Base-by-base conservation (phyloP, 495 filamentous ascomycete genomes). In the Penicillium malachiteum region DNA sequence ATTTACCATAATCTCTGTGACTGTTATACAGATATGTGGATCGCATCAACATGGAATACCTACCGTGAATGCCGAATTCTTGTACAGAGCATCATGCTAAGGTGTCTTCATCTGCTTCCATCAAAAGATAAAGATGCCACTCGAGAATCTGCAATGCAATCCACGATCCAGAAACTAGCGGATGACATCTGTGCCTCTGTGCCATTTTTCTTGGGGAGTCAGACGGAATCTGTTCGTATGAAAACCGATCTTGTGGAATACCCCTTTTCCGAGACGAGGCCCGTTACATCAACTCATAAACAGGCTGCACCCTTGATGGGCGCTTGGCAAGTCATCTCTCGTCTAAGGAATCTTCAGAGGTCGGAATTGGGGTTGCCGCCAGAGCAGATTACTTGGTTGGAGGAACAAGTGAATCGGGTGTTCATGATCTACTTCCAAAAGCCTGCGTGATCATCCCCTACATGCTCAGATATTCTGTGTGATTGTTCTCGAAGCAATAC, bases 31-130 rank as follows among this genome's bases (percentile, higher is more conserved):
- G 78, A 85, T 57, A 71, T 84, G 47, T 87, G 82, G 80, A 77
- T 82, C 9, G 79, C 81, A 0, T 70, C 77, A 12, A 79, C 82
- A 14, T 87, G 84, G 84, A 89, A 86, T 52, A 77, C 77, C 38
- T 86, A 83, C 65, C 81, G 86, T 31, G 81, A 81, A 60, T 79
- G 79, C 1, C 76, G 81, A 11, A 75, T 86, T 26, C 71, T 82
- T 10, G 65, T 81, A 3, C 81, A 82, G 50, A 78, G 81, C 47
- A 74, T 78, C 35, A 79, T 87, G 12, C 55, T 71, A 17, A 48
- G 55, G 12, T 74, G 70, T 59, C 60, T 76, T 4, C 55, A 50
- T 8, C 59, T 66, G 1, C 46, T 67, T 3, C 48, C 63, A 0
- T 45, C 55, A 3, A 21, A 54, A 0, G 55, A 63, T 38, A 46